Percentiles rank a stretch among this genome's conserved stretches.
phyloP scores from a whole-genome alignment of 1,284 basidiomycete species.

The Ustilago shanxiensis region DNA sequence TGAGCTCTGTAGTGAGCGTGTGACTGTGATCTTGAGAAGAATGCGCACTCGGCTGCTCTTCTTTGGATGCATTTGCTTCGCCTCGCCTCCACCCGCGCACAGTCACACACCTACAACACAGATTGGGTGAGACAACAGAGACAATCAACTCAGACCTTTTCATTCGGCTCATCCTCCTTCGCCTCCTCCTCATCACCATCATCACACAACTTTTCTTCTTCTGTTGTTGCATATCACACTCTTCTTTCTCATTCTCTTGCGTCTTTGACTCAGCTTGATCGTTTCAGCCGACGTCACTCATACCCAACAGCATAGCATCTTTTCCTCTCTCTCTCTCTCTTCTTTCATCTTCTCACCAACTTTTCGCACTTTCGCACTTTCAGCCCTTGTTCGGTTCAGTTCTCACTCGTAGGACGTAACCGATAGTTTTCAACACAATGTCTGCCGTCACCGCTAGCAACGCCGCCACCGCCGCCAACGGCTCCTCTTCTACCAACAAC shows the following conservation, averaged over 20 bases:
- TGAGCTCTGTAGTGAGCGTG: neutral
- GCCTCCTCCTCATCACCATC: conserved; percentile 2
- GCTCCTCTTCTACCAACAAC: conserved; percentile 17
- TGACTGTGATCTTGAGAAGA: conserved; percentile 10
- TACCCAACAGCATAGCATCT: neutral
- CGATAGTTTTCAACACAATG: too few species aligned
- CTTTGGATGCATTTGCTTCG: neutral
- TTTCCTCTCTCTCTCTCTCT: neutral
- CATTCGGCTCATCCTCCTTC: conserved; percentile 3
- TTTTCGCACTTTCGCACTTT: neutral
- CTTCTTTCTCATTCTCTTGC: neutral
- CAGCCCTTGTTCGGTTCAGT: neutral
- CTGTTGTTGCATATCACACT: neutral
- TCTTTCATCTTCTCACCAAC: too few species aligned
- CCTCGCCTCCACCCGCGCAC: conserved; percentile 9
- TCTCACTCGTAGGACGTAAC: too few species aligned
- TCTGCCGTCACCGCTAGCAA: conserved; percentile 45
- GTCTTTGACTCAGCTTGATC: neutral
- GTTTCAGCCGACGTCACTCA: neutral
- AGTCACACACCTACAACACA: conserved; percentile 15
- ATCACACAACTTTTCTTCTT: neutral
- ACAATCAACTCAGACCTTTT: neutral
- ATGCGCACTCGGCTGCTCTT: neutral
- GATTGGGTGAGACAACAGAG: too few species aligned
- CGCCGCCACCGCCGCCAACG: conserved; percentile 35